Evolutionary conservation across 2,329 filamentous ascomycete genomes (phyloP).

Genomic region (Hawksworthiomyces lignivorus): DNA sequence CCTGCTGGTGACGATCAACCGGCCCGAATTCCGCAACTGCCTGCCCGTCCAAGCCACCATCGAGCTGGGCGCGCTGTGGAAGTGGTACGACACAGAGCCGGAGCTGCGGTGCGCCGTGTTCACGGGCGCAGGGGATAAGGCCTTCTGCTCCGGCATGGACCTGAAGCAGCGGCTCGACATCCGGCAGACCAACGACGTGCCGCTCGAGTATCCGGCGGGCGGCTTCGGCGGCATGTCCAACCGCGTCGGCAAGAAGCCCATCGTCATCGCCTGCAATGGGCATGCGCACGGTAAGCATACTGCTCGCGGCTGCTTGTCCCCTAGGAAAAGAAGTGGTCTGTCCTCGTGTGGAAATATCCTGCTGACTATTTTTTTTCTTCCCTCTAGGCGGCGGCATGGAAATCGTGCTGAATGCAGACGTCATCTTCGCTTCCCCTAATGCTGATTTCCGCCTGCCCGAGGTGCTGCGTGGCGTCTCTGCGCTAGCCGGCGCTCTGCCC

Average conservation of each 20-base stretch:
- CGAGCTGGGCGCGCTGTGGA: slow-evolving; percentile 37
- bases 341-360: no score
- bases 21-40: slow-evolving; percentile 33
- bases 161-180: slow-evolving; percentile 8
- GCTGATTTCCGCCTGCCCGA: slow-evolving; percentile 51
- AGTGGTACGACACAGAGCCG: slow-evolving; percentile 43
- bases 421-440: slow-evolving; percentile 45
- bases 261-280: slow-evolving; percentile 24
- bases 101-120: slow-evolving; percentile 42
- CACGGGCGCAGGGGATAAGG: slow-evolving; percentile 34
- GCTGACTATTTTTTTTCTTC: no score
- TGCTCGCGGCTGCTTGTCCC: no score
- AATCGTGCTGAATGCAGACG: slow-evolving; percentile 39
- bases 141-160: slow-evolving; percentile 9
- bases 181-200: slow-evolving; percentile 2
- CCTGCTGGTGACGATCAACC: slow-evolving; percentile 37
- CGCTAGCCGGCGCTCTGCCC: slow-evolving; percentile 49
- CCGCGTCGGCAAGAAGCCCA: slow-evolving; percentile 25
- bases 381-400: slow-evolving; percentile 27
- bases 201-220: slow-evolving; percentile 15
- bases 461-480: slow-evolving; percentile 49
- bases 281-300: no score
- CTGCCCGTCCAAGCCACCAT: slow-evolving; percentile 28
- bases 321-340: no score
- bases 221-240: slow-evolving; percentile 28